Evolutionary conservation across 345 rosid genomes (phyloP), one percentile per base, ranked within the genome.

Genomic region (Barbarea vulgaris): DNA sequence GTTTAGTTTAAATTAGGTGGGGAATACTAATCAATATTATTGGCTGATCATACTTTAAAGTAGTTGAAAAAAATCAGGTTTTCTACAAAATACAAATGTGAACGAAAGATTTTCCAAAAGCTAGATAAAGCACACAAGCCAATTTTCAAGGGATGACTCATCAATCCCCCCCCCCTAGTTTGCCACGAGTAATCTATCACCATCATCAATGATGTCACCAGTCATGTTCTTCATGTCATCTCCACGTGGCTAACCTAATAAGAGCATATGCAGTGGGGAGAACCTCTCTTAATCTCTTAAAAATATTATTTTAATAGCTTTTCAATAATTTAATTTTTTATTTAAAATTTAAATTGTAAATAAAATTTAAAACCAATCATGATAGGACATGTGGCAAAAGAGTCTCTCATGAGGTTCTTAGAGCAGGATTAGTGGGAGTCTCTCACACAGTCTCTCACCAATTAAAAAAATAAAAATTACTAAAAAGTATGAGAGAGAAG

Each of bases 201-300:
- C 56, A 53, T 63, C 77, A 63, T 54, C 64, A 42, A 7, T 30
- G 54, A 64, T 39, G 63, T 63, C 70, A 73, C 55, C 34, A 21
- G 21, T 39, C 77, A 63, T 64, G 64, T 73, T 56, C 31, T 13
- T 28, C 54, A 13, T 56, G 48, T 46, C 33, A 50, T 50, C n/a
- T 15, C 66, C 47, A 59, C 57, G 36, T 70, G 27, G 9, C 8
- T 19, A 21, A 12, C 48, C 44, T 33, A 22, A 47, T 24, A n/a
- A n/a, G n/a, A n/a, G n/a, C n/a, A n/a, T n/a, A n/a, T n/a, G n/a
- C n/a, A n/a, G n/a, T n/a, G n/a, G n/a, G n/a, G n/a, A n/a, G n/a
- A n/a, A n/a, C n/a, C n/a, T n/a, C n/a, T n/a, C n/a, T n/a, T n/a
- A n/a, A n/a, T n/a, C n/a, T n/a, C n/a, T n/a, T n/a, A n/a, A n/a